Evolutionary conservation across 108 stramenopile genomes (phyloP), one percentile per base, ranked within the genome.

Genomic region (Cyclostephanos invisitatus): DNA sequence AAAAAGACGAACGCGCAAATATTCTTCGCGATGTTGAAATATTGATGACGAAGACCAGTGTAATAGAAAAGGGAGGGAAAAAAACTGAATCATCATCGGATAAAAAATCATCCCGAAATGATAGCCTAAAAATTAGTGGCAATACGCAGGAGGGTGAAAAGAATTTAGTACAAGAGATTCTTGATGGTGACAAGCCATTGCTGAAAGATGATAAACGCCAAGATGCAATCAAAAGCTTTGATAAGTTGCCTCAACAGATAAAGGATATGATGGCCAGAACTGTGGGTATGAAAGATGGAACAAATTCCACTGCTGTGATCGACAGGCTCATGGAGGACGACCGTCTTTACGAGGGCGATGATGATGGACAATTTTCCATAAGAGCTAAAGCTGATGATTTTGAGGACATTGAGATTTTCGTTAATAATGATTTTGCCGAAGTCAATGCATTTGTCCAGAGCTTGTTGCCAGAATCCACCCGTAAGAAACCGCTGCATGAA

Each of bases 341-440:
- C 21, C 58, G 66, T 4, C 49, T 83, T 15, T 68, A 42, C 47
- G 53, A 75, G 51, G 70, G 55, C 9, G 74, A 70, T 5, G 54
- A 64, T 29, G 72, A 76, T 25, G 72, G 62, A 27, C 22, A 72
- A 56, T 81, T 76, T 40, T 36, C 12, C 25, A 71, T 72, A 32
- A 50, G 55, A 44, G 62, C 70, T 32, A 72, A 75, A 24, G 32
- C 47, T n/a, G 64, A 76, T 11, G 80, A 81, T 60, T 49, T 80
- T 3, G 73, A 74, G 18, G 54, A 73, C 8, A 10, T 32, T 24
- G 59, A 70, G 50, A 62, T 73, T 32, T 78, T 74, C 55, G 73
- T 77, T 38, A 86, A 90, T 70, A 72, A 82, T n/a, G 83, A 90
- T 24, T 84, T 84, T 63, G 65, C 82, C 7, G 85, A 90, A 48